Conservation (phyloP, 805 yeast species). For the Sungouiella thailandica region DNA sequence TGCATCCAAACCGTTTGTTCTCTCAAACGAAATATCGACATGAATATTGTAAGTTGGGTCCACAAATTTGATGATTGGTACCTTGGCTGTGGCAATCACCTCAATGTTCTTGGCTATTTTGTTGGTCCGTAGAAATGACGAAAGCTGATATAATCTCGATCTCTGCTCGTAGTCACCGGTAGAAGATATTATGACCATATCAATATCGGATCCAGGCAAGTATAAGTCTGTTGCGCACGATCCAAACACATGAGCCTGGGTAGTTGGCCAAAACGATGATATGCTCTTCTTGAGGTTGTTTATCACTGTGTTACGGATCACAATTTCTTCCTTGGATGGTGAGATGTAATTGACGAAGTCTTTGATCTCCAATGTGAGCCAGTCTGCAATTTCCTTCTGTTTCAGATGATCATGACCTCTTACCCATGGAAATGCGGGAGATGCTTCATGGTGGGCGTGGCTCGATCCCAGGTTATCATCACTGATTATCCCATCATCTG, state of each 20-base stretch:
- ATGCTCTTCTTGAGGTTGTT: slow-evolving; percentile 50
- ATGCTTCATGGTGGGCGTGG: slow-evolving; percentile 13
- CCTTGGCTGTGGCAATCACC: slow-evolving; percentile 85
- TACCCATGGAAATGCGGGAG: slow-evolving; percentile 65
- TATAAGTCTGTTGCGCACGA: slow-evolving; percentile 91
- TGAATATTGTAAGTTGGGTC: slow-evolving; percentile 68
- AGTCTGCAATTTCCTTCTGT: slow-evolving; percentile 74
- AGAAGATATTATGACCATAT: slow-evolving; percentile 75
- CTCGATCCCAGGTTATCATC: slow-evolving; percentile 29
- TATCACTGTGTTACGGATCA: slow-evolving; percentile 61
- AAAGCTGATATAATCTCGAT: slow-evolving; percentile 63
- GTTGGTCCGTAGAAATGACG: slow-evolving; percentile 59
- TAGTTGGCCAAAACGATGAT: slow-evolving; percentile 64
- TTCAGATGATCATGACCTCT: slow-evolving; percentile 70
- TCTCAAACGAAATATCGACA: slow-evolving; percentile 87
- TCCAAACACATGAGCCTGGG: slow-evolving; percentile 84
- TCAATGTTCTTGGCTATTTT: slow-evolving; percentile 69
- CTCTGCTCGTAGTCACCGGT: slow-evolving; percentile 57
- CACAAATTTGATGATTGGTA: slow-evolving; percentile 88
- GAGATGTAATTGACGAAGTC: slow-evolving; percentile 84
- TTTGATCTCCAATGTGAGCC: slow-evolving; percentile 80
- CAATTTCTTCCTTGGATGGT: slow-evolving; percentile 72
- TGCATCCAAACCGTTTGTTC: slow-evolving; percentile 76
- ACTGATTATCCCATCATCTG: slow-evolving; percentile 31
- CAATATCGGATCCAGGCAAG: slow-evolving; percentile 93